phyloP scores from a whole-genome alignment of 2,329 filamentous ascomycete genomes.

The Gaeumannomyces tritici region DNA sequence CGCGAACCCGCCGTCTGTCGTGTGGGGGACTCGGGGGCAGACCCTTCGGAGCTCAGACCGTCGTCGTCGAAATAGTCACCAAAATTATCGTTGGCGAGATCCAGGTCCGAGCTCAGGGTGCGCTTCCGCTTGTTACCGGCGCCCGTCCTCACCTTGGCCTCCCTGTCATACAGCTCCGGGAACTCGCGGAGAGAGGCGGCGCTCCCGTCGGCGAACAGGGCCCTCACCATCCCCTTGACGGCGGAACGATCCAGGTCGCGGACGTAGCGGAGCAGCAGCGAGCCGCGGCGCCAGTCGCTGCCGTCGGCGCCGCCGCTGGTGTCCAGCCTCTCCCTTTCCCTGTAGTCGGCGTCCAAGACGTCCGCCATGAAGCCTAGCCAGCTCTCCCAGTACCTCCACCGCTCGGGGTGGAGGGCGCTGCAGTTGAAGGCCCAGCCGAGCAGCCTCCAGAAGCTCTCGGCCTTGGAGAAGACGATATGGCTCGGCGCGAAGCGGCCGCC shows the following conservation, averaged over 20 bases:
- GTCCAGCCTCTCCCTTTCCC: constrained; percentile 44
- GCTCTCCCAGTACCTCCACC: constrained; percentile 74
- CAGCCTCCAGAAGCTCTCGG: constrained; percentile 80
- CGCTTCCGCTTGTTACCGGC: constrained; percentile 40
- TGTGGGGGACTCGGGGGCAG: background rate
- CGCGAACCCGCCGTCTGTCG: background rate
- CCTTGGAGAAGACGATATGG: constrained; percentile 62
- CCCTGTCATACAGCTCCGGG: constrained; percentile 57
- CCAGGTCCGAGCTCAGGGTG: constrained; percentile 27
- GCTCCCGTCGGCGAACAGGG: constrained; percentile 57
- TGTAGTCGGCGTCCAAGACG: constrained; percentile 63
- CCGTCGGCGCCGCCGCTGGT: background rate
- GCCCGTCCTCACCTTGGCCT: constrained; percentile 39
- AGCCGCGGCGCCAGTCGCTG: constrained; percentile 19
- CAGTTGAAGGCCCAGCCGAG: constrained; percentile 94
- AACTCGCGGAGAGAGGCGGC: constrained; percentile 44
- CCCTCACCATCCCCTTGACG: constrained; percentile 48
- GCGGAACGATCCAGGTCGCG: background rate
- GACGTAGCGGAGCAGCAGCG: constrained; percentile 54
- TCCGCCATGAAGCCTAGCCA: constrained; percentile 78
- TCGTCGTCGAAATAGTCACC: constrained; percentile 54
- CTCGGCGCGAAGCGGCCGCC: constrained; percentile 50
- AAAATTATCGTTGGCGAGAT: constrained; percentile 50
- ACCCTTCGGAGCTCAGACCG: constrained; percentile 13
- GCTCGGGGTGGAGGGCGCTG: constrained; percentile 57